A percentile compares a stretch with the other conserved stretches of the same genome.
Conservation (phyloP, 148 eudicot genomes). For the Chenopodium quinoa region DNA sequence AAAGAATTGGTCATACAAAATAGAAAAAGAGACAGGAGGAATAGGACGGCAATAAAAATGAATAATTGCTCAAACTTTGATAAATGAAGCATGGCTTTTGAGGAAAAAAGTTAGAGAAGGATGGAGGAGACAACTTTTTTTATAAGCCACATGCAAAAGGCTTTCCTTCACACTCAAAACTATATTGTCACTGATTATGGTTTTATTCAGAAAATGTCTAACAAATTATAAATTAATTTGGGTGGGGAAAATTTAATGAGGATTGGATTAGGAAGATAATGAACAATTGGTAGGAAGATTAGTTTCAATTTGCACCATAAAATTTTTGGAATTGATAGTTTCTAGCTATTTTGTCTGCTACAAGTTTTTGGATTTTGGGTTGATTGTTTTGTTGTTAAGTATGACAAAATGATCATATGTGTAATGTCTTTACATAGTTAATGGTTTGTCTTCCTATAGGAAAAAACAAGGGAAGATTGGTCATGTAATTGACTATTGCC, state of each 20-base stretch:
- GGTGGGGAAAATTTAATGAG: background rate
- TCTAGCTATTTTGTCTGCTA: background rate
- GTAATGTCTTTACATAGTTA: background rate
- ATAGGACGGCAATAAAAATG: slow-evolving; percentile 1
- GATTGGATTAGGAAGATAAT: background rate
- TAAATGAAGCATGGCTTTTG: slow-evolving; percentile 29
- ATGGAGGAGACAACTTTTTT: slow-evolving; percentile 26
- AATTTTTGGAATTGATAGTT: background rate
- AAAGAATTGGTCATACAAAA: background rate
- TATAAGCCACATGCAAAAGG: slow-evolving; percentile 30
- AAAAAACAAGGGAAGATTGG: background rate
- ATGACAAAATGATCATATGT: background rate
- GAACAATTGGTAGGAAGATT: background rate
- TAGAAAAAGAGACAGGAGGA: background rate
- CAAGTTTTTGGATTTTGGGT: background rate
- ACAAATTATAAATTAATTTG: background rate
- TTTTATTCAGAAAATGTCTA: slow-evolving; percentile 15
- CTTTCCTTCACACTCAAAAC: slow-evolving; percentile 12
- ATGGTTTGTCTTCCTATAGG: background rate
- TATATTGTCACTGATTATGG: slow-evolving; percentile 18
- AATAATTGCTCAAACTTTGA: slow-evolving; percentile 8
- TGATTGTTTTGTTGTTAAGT: background rate
- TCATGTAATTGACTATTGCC: no score
- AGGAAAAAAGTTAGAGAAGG: slow-evolving; percentile 9
- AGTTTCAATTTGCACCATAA: slow-evolving; percentile 13